Conservation (phyloP, 352 stramenopile species). For the Aphanomyces stellatus region DNA sequence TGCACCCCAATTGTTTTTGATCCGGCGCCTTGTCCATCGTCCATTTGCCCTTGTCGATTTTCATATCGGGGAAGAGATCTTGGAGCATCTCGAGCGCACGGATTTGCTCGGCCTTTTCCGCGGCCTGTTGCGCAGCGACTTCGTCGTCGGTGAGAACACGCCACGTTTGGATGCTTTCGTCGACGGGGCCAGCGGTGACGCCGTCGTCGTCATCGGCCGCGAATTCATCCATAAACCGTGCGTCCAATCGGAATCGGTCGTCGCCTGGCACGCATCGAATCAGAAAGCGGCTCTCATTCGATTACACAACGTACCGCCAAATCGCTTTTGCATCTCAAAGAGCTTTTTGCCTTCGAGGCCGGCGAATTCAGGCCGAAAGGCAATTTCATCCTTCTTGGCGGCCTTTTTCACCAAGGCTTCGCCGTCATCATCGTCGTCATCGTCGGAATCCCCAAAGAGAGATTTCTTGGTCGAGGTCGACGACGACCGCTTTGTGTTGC, state of each 20-base stretch:
- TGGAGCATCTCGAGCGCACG: slow-evolving; percentile 42
- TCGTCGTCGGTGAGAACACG: slow-evolving; percentile 32
- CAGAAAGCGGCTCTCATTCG: background rate
- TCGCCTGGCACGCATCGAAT: slow-evolving; percentile 25
- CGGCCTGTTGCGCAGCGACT: slow-evolving; percentile 27
- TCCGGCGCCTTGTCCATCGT: background rate
- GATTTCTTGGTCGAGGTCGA: slow-evolving; percentile 24
- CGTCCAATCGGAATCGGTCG: slow-evolving; percentile 67
- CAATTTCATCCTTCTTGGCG: slow-evolving; percentile 25
- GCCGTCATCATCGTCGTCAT: slow-evolving; percentile 27
- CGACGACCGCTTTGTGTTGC: background rate
- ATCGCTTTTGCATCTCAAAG: slow-evolving; percentile 78
- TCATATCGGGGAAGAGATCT: slow-evolving; percentile 54
- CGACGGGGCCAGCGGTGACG: slow-evolving; percentile 16
- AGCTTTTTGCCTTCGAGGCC: slow-evolving; percentile 57
- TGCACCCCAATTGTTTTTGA: slow-evolving; percentile 9
- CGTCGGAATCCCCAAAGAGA: slow-evolving; percentile 33
- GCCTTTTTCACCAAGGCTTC: slow-evolving; percentile 24
- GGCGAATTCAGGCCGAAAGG: slow-evolving; percentile 60
- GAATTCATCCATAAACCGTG: slow-evolving; percentile 59
- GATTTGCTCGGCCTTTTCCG: slow-evolving; percentile 41
- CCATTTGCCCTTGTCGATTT: slow-evolving; percentile 49
- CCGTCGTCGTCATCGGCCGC: slow-evolving; percentile 42
- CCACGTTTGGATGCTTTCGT: slow-evolving; percentile 40
- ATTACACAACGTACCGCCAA: slow-evolving; percentile 27